Conservation (phyloP, 768 basidiomycete genomes). For the Neoboletus subvelutipes region DNA sequence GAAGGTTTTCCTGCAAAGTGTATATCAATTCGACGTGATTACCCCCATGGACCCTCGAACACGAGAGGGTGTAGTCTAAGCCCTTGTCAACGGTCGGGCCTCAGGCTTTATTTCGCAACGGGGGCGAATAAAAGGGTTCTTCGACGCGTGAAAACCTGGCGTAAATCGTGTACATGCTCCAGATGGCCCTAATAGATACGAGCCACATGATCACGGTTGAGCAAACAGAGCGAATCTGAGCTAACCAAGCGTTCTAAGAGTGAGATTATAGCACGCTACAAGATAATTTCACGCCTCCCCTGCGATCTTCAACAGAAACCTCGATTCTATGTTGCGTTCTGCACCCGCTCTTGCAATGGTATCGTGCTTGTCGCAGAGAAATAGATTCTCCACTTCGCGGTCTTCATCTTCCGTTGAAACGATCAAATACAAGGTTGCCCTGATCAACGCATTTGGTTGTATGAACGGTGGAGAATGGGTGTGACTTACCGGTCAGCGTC, state of each 20-base stretch:
- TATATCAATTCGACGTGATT: neutral
- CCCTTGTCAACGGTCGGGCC: neutral
- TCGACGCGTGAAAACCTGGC: neutral
- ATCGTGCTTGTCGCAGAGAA: conserved; percentile 29
- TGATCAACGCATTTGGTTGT: neutral
- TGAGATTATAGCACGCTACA: neutral
- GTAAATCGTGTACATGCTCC: neutral
- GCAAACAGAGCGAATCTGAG: neutral
- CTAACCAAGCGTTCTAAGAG: conserved; percentile 7
- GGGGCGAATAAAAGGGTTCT: neutral
- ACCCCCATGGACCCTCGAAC: neutral
- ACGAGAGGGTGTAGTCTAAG: neutral
- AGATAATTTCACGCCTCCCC: conserved; percentile 20
- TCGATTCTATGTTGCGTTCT: conserved; percentile 22
- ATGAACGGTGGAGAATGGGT: neutral
- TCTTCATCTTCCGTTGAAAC: conserved; percentile 24
- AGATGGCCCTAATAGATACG: neutral
- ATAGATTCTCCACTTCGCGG: conserved; percentile 28
- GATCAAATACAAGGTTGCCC: conserved; percentile 28
- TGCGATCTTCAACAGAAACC: conserved; percentile 23
- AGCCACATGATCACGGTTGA: neutral
- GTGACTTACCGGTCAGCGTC: conserved; percentile 21
- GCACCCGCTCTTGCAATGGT: conserved; percentile 28
- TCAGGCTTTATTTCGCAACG: neutral
- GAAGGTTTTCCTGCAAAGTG: neutral